These are phyloP conservation scores for Stemphylium vesicarium DNA, from an alignment of 2,329 filamentous ascomycete species.

Conservation along the genomic window DNA sequence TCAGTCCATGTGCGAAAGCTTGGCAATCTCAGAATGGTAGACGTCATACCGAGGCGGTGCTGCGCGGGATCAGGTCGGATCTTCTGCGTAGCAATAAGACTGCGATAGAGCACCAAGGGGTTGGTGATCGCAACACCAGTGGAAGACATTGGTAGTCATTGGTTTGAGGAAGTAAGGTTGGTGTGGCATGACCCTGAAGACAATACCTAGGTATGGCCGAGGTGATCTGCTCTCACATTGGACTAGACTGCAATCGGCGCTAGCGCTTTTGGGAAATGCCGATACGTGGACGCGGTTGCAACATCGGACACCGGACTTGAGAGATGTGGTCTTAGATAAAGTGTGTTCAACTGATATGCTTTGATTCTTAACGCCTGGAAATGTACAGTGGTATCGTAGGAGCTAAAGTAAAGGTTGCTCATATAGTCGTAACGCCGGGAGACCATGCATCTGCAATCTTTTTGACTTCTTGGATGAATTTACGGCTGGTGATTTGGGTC, in stretches of 20 bases:
- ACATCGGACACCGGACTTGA: not conserved
- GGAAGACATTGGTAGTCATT: constrained; percentile 43
- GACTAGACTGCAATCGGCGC: constrained; percentile 33
- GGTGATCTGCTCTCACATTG: constrained; percentile 26
- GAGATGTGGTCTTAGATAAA: not conserved
- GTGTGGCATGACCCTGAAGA: constrained; percentile 13
- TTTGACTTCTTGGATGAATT: constrained; percentile 81
- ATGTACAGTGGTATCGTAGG: constrained; percentile 34
- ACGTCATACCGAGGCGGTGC: constrained; percentile 63
- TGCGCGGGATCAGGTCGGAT: constrained; percentile 74
- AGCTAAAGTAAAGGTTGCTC: constrained; percentile 29
- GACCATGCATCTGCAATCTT: constrained; percentile 85
- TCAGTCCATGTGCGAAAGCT: constrained; percentile 6
- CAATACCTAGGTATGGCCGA: constrained; percentile 19
- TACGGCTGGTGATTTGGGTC: constrained; percentile 78
- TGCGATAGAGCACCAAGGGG: constrained; percentile 77
- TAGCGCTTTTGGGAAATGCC: constrained; percentile 24
- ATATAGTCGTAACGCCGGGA: constrained; percentile 71
- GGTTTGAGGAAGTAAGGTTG: constrained; percentile 10
- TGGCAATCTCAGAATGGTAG: constrained; percentile 29
- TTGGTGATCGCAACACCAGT: constrained; percentile 63
- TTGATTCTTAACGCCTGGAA: constrained; percentile 29
- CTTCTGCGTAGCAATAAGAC: constrained; percentile 69
- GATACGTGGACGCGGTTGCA: not conserved
- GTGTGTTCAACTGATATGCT: not conserved